Percentiles rank a stretch among this genome's conserved stretches.
Evolutionary conservation across 164 flowering plant genomes (phyloP).

Genomic region (Cinnamomum micranthum): DNA sequence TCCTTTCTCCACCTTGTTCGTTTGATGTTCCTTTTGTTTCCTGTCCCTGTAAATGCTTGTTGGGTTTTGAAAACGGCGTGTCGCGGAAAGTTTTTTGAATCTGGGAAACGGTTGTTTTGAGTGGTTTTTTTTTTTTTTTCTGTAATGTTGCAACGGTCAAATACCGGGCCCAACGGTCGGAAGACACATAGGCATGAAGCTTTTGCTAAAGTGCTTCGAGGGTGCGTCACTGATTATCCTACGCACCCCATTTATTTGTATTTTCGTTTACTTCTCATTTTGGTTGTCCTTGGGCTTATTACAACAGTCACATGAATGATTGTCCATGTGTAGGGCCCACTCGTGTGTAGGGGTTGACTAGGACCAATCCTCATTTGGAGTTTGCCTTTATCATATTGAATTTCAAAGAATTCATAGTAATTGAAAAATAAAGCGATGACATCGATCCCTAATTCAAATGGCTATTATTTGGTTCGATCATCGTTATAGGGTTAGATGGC

Average conservation of each 20-base stretch:
- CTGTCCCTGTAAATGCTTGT: not conserved
- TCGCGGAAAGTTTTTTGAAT: slow-evolving; percentile 1
- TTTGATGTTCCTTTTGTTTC: not conserved
- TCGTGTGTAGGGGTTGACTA: too few species aligned
- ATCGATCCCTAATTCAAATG: too few species aligned
- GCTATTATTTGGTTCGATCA: too few species aligned
- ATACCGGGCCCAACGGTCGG: slow-evolving; percentile 17
- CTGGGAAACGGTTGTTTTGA: slow-evolving; percentile 4
- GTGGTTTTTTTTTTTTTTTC: not conserved
- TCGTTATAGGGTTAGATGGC: too few species aligned
- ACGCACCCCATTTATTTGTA: not conserved
- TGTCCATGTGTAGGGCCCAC: too few species aligned
- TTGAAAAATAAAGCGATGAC: too few species aligned
- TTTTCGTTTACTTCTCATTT: too few species aligned
- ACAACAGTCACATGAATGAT: too few species aligned
- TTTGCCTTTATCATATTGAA: too few species aligned
- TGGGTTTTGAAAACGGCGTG: not conserved
- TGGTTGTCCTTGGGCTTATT: too few species aligned
- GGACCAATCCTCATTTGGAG: too few species aligned
- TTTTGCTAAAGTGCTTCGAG: not conserved
- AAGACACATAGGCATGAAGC: not conserved
- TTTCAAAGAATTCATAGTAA: too few species aligned
- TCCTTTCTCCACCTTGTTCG: not conserved
- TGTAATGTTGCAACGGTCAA: slow-evolving; percentile 8
- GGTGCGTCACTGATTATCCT: not conserved